Base-by-base conservation (phyloP, 768 basidiomycete species). In the Flagelloscypha sp. region DNA sequence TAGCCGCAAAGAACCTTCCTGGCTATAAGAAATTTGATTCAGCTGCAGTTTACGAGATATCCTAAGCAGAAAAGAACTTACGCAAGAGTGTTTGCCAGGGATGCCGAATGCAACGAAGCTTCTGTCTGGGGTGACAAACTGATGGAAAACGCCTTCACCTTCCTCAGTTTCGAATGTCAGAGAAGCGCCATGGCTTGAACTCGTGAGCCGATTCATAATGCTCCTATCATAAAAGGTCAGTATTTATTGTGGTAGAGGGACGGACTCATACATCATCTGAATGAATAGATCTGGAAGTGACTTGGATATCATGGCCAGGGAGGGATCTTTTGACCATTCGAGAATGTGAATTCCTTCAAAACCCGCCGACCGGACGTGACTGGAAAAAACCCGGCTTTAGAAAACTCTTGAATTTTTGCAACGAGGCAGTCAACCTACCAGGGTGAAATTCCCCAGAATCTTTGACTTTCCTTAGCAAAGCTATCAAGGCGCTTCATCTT, bases 141-240 rank as follows among this genome's bases (percentile, higher is more conserved):
- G 63, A 28, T 68, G 52, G 33, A 56, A 60, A 6, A 41, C 36
- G 15, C 33, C 43, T 15, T 65, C 63, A 2, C 53, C 58, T 2
- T 57, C 55, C 5, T 43, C 45, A 12, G 33, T 65, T 54, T 21
- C 57, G 48, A 49, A 61, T 52, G 8, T 65, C 52, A 0, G 55
- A 48, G 45, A 72, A 76, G 5, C 74, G 63, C 51, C 71, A 72
- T 0, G 62, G 65, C 25, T 68, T 54, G 36, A 77, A 67, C 2
- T 52, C 48, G 19, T 53, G 44, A 0, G 74, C 52, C 33, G 68
- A 55, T n/a, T 51, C 41, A 43, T 74, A 78, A 13, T 56, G 45
- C 11, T 50, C 52, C 57, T 56, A 24, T 7, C 16, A 33, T 29
- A 10, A 28, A 24, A 16, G 13, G 8, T n/a, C 11, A 31, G 28